Evolutionary conservation across 768 basidiomycete genomes (phyloP).

Genomic region (Kwoniella mangroviensis): DNA sequence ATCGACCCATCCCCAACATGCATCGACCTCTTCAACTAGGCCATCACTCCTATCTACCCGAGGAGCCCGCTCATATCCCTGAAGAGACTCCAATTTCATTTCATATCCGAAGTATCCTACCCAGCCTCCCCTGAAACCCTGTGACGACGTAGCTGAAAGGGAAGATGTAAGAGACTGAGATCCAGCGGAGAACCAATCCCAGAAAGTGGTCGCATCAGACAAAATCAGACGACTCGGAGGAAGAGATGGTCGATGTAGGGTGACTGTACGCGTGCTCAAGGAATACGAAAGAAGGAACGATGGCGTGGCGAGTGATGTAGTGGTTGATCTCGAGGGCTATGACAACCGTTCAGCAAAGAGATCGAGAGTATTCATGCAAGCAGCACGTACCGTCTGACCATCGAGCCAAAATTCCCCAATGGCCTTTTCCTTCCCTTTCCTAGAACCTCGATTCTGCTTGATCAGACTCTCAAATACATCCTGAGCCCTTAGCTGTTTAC

Average conservation of each 20-base stretch:
- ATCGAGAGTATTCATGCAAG: neutral
- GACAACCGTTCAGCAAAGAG: constrained; percentile 4
- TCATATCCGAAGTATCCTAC: constrained; percentile 59
- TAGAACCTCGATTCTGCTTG: constrained; percentile 1
- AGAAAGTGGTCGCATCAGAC: constrained; percentile 44
- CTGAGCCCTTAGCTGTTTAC: constrained; percentile 30
- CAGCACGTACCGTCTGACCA: constrained; percentile 52
- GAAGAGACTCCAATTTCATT: constrained; percentile 57
- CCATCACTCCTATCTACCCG: neutral
- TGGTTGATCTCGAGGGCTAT: constrained; percentile 50
- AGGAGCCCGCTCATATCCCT: constrained; percentile 40
- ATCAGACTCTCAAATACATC: constrained; percentile 46
- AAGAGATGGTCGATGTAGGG: constrained; percentile 30
- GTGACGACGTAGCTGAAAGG: neutral
- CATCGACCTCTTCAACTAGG: constrained; percentile 38
- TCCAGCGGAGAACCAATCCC: constrained; percentile 50
- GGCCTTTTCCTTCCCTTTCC: constrained; percentile 42
- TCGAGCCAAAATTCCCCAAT: constrained; percentile 57
- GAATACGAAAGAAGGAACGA: constrained; percentile 52
- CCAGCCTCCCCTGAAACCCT: constrained; percentile 55
- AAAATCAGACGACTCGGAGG: constrained; percentile 9
- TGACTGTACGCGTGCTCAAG: constrained; percentile 39
- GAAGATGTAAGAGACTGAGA: constrained; percentile 19
- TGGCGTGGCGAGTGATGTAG: constrained; percentile 48
- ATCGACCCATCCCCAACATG: constrained; percentile 55